Percentiles rank a stretch among this genome's conserved stretches.
Evolutionary conservation across 2,329 filamentous ascomycete species (phyloP).

Genomic region (Xylaria sp.): DNA sequence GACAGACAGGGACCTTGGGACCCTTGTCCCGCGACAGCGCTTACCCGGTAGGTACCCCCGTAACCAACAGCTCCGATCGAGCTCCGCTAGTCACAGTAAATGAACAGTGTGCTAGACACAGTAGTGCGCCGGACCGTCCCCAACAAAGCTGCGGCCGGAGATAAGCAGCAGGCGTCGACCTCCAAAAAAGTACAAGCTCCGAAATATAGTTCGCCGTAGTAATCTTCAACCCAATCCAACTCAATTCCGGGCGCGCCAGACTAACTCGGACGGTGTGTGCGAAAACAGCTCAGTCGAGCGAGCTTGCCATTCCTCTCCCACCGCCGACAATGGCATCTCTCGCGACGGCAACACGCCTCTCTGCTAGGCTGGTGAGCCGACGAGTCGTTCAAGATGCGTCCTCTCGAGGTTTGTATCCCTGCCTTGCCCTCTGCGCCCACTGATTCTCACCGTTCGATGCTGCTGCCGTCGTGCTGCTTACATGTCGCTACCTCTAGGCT

Average conservation of each 20-base stretch:
- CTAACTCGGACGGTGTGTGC: constrained; percentile 10
- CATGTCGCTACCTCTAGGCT: constrained; percentile 53
- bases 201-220: constrained; percentile 22
- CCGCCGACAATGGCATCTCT: constrained; percentile 67
- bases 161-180: constrained; percentile 18
- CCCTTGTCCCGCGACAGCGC: constrained; percentile 5
- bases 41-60: background rate
- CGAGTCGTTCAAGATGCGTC: constrained; percentile 59
- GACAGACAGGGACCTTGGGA: background rate
- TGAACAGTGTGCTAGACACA: too few species aligned
- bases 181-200: constrained; percentile 32
- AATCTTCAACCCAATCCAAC: constrained; percentile 11
- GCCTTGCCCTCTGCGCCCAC: background rate
- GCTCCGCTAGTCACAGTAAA: background rate
- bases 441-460: constrained; percentile 7
- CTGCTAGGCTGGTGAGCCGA: constrained; percentile 62
- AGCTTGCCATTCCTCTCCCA: constrained; percentile 31
- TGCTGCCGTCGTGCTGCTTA: constrained; percentile 7
- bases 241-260: too few species aligned
- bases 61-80: constrained; percentile 13
- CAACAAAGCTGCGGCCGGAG: constrained; percentile 35
- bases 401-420: constrained; percentile 60
- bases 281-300: constrained; percentile 41
- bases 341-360: constrained; percentile 66
- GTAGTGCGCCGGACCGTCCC: constrained; percentile 39